These are phyloP conservation scores for Furcasterigmium furcatum DNA, from an alignment of 2,329 filamentous ascomycete species.

Conservation along the genomic window DNA sequence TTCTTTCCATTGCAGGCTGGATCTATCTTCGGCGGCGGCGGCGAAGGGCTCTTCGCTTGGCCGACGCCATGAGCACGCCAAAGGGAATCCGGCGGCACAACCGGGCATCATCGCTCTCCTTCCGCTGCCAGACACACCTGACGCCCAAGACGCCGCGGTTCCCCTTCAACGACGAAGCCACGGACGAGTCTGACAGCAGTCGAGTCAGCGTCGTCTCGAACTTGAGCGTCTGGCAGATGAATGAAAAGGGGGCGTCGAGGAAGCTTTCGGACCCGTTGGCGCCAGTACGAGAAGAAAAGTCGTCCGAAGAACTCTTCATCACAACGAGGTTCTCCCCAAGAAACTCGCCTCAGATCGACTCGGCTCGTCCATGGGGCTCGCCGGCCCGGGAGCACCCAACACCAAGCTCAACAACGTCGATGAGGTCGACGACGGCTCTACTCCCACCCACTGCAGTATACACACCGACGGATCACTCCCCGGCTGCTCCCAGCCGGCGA, in stretches of 20 bases:
- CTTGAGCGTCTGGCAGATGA: conserved; percentile 9
- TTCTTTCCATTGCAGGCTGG: conserved; percentile 33
- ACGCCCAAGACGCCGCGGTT: conserved; percentile 33
- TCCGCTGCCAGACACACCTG: conserved; percentile 46
- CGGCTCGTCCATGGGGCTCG: conserved; percentile 7
- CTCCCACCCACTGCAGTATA: conserved; percentile 12
- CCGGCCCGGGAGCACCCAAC: conserved; percentile 17
- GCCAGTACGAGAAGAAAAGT: conserved; percentile 1
- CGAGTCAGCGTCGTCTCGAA: conserved; percentile 8
- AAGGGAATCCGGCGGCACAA: not conserved
- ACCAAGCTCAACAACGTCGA: conserved; percentile 27
- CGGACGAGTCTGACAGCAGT: conserved; percentile 4
- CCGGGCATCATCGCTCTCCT: conserved; percentile 40
- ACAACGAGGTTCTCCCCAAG: conserved; percentile 7
- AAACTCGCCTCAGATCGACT: conserved; percentile 7
- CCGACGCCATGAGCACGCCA: not conserved
- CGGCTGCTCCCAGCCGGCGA: not conserved
- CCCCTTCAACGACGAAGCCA: conserved; percentile 25
- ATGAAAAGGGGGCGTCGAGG: not conserved
- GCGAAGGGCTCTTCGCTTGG: not conserved
- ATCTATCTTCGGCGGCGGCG: not conserved
- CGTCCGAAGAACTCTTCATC: conserved; percentile 6
- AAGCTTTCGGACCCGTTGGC: not conserved
- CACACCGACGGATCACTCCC: not conserved
- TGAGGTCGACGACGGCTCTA: conserved; percentile 28